Evolutionary conservation across 176 grass and related monocot genomes (phyloP), one percentile per base, ranked within the genome.

Genomic region (Oryza officinalis): DNA sequence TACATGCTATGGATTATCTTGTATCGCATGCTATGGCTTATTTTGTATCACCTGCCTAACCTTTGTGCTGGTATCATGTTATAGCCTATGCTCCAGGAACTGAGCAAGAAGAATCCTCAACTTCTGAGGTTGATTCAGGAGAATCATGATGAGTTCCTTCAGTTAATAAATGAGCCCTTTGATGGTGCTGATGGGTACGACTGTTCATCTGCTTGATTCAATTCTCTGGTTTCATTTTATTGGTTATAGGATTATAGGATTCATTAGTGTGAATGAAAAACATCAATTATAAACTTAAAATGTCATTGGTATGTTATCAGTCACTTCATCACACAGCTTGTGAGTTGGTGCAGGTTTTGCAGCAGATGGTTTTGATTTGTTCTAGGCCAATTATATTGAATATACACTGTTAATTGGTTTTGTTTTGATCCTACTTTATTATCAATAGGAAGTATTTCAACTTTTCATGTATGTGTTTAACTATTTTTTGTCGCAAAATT

Each of bases 11-110:
- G 40, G 4, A 35, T 85, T 82, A 35, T 23, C 69, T 15, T 50
- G 11, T 81, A 74, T n/a, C 8, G 31, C 63, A 31, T 74, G 27
- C 18, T 52, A 69, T 78, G 40, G 6, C 35, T 85, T 82, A 35
- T 23, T 74, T 17, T 43, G 11, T 81, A 74, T n/a, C 14, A 32
- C 63, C 47, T 74, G 23, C 14, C 61, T 88, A 20, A 83, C 38
- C 37, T 37, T 78, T 66, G 10, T 85, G 35, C 44, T 86, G 27
- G 52, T 92, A 76, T 78, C 10, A 60, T 83, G 12, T 83, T 90
- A 47, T 73, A 98, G 96, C 96, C 96, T 78, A 98, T 98, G 93
- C 93, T 98, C 37, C 91, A 88, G 74, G 96, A 98, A 78, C 81
- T 98, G 84, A 89, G 93, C 78, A 98, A 98, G 80, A 87, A 98